Evolutionary conservation across 1,284 basidiomycete genomes (phyloP), one percentile per base, ranked within the genome.

Genomic region (Pseudozyma thailandica): DNA sequence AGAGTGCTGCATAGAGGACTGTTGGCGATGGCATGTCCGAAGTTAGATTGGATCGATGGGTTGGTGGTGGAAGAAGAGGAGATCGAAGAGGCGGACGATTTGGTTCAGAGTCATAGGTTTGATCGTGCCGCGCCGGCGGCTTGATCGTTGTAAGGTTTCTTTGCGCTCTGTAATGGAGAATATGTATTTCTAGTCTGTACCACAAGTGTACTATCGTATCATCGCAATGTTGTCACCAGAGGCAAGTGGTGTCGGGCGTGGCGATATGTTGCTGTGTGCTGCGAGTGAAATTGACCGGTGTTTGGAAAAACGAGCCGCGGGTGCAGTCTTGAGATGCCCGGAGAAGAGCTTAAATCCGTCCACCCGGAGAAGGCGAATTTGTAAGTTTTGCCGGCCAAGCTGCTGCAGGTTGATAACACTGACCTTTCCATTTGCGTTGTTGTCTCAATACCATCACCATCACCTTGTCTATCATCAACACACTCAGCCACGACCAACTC

Each of bases 31-130:
- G 78, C 72, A 10, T 82, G 81, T 50, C 50, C 64, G 1, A 62
- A 74, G 38, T 55, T 82, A 28, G 64, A 52, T 15, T 81, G 80
- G 79, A 51, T 82, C 10, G 81, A 82, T 47, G 81, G 81, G 4
- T 54, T 82, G 27, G 21, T 59, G 30, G 50, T 82, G 23, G 53
- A 44, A 10, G 75, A 79, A 18, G 64, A 58, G 21, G 81, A 81
- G 28, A 70, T 81, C 16, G 54, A 57, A 8, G 41, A 53, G 31
- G 79, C 81, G 16, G 78, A 78, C 30, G 54, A 43, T 31, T 47
- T 73, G 43, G 56, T 81, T 6, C 53, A 61, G 25, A 65, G 62
- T 28, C 53, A 47, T 37, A 18, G 61, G 2, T 71, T 64, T 42
- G 68, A 64, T 28, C 44, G 52, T 8, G 12, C 43, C 50, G 46